Conservation (phyloP, 257 asterid species). For the Linaria vulgaris region DNA sequence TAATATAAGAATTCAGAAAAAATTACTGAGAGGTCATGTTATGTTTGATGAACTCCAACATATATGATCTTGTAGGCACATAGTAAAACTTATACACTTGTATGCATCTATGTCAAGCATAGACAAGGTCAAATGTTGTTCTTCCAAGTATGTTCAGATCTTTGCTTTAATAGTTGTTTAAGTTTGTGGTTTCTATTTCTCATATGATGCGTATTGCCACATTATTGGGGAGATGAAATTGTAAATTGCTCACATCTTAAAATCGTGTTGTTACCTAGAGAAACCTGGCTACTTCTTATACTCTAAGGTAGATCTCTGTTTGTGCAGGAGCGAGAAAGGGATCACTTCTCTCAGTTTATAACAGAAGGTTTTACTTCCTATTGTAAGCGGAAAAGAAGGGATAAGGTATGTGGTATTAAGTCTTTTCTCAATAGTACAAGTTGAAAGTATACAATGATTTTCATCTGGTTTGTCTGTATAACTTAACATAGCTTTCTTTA, state of each 20-base stretch:
- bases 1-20: neutral
- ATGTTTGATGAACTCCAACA: no score
- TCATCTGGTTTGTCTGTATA: conserved; percentile 1
- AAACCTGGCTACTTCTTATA: neutral
- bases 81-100: neutral
- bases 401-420: conserved; percentile 51
- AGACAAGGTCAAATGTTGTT: neutral
- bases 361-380: conserved; percentile 98
- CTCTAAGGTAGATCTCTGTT: conserved; percentile 19
- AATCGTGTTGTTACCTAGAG: neutral
- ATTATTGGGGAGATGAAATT: neutral
- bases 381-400: conserved; percentile 97
- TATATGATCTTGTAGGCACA: no score
- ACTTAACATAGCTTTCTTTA: neutral
- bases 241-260: neutral
- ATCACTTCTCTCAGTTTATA: conserved; percentile 92
- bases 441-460: conserved; percentile 1
- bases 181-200: conserved; percentile 1
- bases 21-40: neutral
- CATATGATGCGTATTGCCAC: neutral
- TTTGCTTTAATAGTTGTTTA: neutral
- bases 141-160: neutral
- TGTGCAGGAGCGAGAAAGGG: conserved; percentile 88
- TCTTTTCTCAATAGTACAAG: neutral
- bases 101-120: neutral